A percentile compares a stretch with the other conserved stretches of the same genome.
Conservation (phyloP, 1,284 basidiomycete genomes). For the Ceratobasidium sp. region DNA sequence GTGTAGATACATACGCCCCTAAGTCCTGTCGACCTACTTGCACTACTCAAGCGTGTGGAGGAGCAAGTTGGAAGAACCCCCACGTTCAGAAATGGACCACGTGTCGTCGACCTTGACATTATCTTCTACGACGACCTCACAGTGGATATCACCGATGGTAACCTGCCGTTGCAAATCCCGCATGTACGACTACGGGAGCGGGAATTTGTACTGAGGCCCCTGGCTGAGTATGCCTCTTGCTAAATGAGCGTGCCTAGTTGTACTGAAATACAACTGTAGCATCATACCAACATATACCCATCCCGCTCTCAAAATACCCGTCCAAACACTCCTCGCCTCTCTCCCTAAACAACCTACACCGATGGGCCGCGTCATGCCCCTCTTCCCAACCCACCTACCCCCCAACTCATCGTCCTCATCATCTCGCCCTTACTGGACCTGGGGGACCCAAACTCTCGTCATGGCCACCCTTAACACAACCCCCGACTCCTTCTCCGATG, state of each 20-base stretch:
- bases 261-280: constrained; percentile 42
- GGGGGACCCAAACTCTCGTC: constrained; percentile 65
- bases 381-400: constrained; percentile 44
- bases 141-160: constrained; percentile 67
- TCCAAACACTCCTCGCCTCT: constrained; percentile 15
- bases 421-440: constrained; percentile 44
- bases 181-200: constrained; percentile 85
- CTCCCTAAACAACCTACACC: neutral
- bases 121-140: constrained; percentile 77
- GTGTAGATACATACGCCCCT: constrained; percentile 79
- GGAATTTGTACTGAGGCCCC: constrained; percentile 91
- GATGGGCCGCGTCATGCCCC: constrained; percentile 48
- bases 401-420: constrained; percentile 48
- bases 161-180: constrained; percentile 80
- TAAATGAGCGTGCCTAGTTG: neutral
- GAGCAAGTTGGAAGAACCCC: constrained; percentile 80
- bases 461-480: constrained; percentile 98
- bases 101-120: constrained; percentile 92
- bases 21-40: constrained; percentile 69
- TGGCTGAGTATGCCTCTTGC: constrained; percentile 77
- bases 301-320: constrained; percentile 45
- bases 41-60: constrained; percentile 81
- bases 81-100: constrained; percentile 86
- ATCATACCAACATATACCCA: constrained; percentile 55
- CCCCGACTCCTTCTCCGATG: constrained; percentile 98